phyloP scores from a whole-genome alignment of 2,329 filamentous ascomycete species.

The Epichloe baconii region DNA sequence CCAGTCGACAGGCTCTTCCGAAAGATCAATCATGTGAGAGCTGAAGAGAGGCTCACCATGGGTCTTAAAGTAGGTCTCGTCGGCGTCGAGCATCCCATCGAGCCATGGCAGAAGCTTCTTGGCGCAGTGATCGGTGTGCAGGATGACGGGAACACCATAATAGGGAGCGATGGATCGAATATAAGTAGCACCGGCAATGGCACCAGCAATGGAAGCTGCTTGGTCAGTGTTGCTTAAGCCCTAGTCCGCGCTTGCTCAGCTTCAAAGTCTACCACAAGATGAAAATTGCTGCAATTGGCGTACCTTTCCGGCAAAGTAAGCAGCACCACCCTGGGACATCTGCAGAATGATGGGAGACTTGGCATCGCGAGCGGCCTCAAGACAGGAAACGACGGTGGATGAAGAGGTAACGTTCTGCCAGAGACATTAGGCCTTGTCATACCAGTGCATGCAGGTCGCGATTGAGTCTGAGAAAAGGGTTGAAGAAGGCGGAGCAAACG shows the following conservation, averaged over 20 bases:
- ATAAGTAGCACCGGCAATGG: conserved; percentile 84
- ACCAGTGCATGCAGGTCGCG: not conserved
- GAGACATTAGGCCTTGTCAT: not conserved
- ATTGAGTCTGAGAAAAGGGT: not conserved
- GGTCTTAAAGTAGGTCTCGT: conserved; percentile 90
- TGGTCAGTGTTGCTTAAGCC: conserved; percentile 72
- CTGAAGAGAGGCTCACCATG: conserved; percentile 88
- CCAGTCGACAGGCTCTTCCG: conserved; percentile 77
- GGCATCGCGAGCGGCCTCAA: conserved; percentile 88
- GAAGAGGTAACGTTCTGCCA: conserved; percentile 79
- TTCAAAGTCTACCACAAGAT: not conserved
- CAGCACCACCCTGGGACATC: conserved; percentile 83
- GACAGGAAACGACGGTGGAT: conserved; percentile 61
- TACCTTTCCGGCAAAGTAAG: conserved; percentile 83
- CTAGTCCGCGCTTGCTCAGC: conserved; percentile 16
- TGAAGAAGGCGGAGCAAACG: conserved; percentile 6
- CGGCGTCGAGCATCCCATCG: conserved; percentile 87
- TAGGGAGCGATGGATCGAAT: conserved; percentile 75
- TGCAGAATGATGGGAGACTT: conserved; percentile 91
- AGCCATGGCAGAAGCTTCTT: conserved; percentile 99
- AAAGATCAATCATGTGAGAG: conserved; percentile 97
- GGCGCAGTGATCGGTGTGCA: conserved; percentile 97
- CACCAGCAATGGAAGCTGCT: conserved; percentile 75
- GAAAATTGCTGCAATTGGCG: not conserved
- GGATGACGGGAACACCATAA: conserved; percentile 82